Evolutionary conservation across 2,329 filamentous ascomycete species (phyloP).

Genomic region (Epichloe brachyelytri): DNA sequence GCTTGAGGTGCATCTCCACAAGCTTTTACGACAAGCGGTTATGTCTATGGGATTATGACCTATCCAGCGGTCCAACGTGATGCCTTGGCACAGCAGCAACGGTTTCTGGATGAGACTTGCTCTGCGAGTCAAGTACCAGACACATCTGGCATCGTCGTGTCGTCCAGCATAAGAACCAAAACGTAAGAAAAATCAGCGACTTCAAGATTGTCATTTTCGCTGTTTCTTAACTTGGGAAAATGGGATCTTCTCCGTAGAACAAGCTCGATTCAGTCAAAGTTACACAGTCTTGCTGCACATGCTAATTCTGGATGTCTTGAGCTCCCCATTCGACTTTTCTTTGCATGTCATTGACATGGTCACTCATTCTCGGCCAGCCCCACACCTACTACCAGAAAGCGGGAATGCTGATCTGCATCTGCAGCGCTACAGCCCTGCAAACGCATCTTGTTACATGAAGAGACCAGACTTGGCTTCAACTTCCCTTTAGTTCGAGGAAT

Average conservation of each 20-base stretch:
- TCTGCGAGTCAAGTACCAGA: background rate
- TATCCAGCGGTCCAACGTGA: background rate
- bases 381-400: background rate
- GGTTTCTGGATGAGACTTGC: background rate
- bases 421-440: background rate
- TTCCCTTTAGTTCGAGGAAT: too few relatives aligned
- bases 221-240: too few relatives aligned
- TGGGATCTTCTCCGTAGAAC: too few relatives aligned
- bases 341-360: too few relatives aligned
- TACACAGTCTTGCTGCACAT: background rate
- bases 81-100: background rate
- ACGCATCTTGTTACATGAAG: background rate
- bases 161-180: background rate
- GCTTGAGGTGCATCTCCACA: conserved; percentile 47
- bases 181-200: too few relatives aligned
- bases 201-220: too few relatives aligned
- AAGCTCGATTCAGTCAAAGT: too few relatives aligned
- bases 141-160: background rate
- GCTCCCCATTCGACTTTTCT: background rate
- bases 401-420: background rate
- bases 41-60: conserved; percentile 46
- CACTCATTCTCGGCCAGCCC: background rate
- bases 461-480: background rate
- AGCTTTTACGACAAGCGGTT: conserved; percentile 66
- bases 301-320: too few relatives aligned